Base-by-base conservation (phyloP, 2,329 filamentous ascomycete genomes). In the Aspergillus ibericus region DNA sequence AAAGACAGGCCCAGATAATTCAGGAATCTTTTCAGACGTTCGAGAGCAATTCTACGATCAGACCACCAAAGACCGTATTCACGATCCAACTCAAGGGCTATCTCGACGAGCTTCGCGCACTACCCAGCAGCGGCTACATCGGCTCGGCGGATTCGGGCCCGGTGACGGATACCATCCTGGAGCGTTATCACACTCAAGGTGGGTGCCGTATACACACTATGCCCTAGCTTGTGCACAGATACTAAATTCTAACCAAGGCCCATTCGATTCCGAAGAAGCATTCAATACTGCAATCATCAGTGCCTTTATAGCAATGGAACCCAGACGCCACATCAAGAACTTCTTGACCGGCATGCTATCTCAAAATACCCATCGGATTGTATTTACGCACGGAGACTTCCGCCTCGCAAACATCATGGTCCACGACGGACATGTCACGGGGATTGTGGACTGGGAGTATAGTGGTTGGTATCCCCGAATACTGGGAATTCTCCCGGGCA, bases 261-360 rank as follows among this genome's bases (percentile, higher is more conserved):
- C 66, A 8, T 70, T 71, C 49, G 52, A 64, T 47, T 66, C 63
- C 1, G 69, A 71, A 44, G 48, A 63, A 29, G 64, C 57, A 5
- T 65, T 70, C 18, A 69, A 67, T 38, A 58, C 69, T 32, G 62
- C 63, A 25, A 63, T 71, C 25, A 51, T 67, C 18, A 52, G 61
- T 44, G 68, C 64, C 25, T 68, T 66, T 55, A 38, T 54, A 56
- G 54, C 27, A 38, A 59, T 48, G 22, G 53, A 32, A 63, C 61
- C 18, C 40, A 64, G 27, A 63, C 61, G 42, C 65, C 65, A 58
- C 20, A 63, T 53, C 38, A 60, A 44, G 53, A 56, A 29, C 51
- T 65, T 56, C 54, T 58, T 58, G 16, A 53, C 40, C 38, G 58
- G 53, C 20, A 56, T 62, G 55, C 64, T 53, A 20, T 69, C 42